A percentile compares a stretch with the other conserved stretches of the same genome.
phyloP scores from a whole-genome alignment of 2,329 filamentous ascomycete species.

The Tolypocladium sp. region DNA sequence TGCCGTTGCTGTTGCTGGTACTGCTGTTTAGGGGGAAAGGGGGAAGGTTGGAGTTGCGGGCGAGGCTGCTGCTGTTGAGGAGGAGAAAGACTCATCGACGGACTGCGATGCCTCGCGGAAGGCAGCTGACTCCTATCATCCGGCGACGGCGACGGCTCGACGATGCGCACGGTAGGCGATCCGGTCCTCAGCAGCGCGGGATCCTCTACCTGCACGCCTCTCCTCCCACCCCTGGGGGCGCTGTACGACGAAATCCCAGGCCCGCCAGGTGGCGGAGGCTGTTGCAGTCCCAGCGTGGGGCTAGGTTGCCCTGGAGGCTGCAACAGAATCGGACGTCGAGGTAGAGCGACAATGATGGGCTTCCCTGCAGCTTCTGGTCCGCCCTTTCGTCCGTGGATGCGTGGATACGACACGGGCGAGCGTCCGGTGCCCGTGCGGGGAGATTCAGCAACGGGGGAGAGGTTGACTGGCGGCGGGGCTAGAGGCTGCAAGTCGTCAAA shows the following conservation, averaged over 20 bases:
- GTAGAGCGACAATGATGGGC: slow-evolving; percentile 14
- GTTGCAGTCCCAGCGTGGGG: slow-evolving; percentile 29
- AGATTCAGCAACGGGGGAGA: slow-evolving; percentile 42
- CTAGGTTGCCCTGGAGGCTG: slow-evolving; percentile 27
- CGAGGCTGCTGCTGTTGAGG: neutral
- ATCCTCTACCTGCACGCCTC: slow-evolving; percentile 6
- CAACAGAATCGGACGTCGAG: slow-evolving; percentile 20
- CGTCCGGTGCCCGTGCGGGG: slow-evolving; percentile 22
- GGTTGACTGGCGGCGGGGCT: slow-evolving; percentile 16
- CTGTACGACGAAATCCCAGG: slow-evolving; percentile 3
- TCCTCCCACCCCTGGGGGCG: neutral
- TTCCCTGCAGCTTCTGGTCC: slow-evolving; percentile 9
- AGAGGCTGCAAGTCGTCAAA: slow-evolving; percentile 9
- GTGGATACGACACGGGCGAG: slow-evolving; percentile 22
- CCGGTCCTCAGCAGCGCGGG: slow-evolving; percentile 13
- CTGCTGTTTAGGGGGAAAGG: neutral
- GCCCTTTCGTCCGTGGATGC: slow-evolving; percentile 13
- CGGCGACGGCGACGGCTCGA: slow-evolving; percentile 23
- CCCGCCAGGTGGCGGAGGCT: slow-evolving; percentile 4
- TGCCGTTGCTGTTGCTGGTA: neutral
- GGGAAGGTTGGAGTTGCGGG: neutral
- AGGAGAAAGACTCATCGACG: neutral
- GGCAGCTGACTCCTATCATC: slow-evolving; percentile 10
- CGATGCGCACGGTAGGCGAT: slow-evolving; percentile 27
- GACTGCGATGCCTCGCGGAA: neutral